phyloP scores from a whole-genome alignment of 2,329 filamentous ascomycete species.

The Microcyclospora tardicrescens region DNA sequence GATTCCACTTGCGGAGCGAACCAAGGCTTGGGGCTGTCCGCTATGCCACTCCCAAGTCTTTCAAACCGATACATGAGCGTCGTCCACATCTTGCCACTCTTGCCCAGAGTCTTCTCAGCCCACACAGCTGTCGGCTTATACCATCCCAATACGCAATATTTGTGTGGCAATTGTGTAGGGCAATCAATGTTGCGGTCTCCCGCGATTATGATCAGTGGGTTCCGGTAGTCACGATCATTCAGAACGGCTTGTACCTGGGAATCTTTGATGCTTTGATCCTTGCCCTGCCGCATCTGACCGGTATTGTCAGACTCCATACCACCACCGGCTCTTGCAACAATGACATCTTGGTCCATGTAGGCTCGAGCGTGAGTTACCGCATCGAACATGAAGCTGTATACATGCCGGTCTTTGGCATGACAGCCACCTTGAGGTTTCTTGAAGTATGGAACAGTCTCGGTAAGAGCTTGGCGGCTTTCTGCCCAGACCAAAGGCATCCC shows the following conservation, averaged over 20 bases:
- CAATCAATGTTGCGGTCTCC: constrained; percentile 40
- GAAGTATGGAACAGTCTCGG: constrained; percentile 52
- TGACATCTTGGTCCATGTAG: constrained; percentile 45
- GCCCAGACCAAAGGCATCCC: constrained; percentile 43
- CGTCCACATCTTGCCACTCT: constrained; percentile 14
- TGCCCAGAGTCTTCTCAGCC: constrained; percentile 42
- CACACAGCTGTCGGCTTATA: constrained; percentile 59
- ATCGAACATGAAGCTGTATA: constrained; percentile 48
- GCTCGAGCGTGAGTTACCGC: constrained; percentile 40
- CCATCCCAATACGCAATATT: constrained; percentile 54
- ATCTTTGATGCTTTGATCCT: constrained; percentile 32
- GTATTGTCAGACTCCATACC: constrained; percentile 35
- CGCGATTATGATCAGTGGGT: constrained; percentile 39
- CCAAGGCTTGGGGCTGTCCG: too few species aligned
- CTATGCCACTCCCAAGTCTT: constrained; percentile 36
- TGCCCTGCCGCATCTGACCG: constrained; percentile 34
- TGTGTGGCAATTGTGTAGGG: constrained; percentile 39
- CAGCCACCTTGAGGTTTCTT: constrained; percentile 47
- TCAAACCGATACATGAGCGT: constrained; percentile 52
- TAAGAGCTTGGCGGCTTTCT: constrained; percentile 45
- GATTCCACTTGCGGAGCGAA: constrained; percentile 25
- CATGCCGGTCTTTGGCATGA: constrained; percentile 39
- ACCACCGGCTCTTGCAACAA: constrained; percentile 52
- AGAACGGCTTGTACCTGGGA: constrained; percentile 28
- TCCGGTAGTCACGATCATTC: constrained; percentile 33